phyloP scores from a whole-genome alignment of 371 early-diverging fungal genomes.

The Neoconidiobolus thromboides region DNA sequence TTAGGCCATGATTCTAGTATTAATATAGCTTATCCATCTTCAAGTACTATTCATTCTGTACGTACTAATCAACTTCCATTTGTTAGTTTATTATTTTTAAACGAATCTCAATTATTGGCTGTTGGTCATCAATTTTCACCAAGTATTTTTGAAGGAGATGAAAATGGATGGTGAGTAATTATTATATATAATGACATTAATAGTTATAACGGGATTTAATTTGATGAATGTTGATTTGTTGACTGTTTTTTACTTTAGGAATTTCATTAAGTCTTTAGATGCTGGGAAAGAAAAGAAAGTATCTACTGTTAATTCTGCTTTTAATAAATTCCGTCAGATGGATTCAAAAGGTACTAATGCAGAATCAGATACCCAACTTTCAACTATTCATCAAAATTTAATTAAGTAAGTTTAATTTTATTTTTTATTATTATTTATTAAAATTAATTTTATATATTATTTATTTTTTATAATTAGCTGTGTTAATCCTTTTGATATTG shows the following conservation, averaged over 20 bases:
- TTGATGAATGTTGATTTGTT: too few species aligned
- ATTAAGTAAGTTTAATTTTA: conserved; percentile 40
- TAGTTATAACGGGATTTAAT: neutral
- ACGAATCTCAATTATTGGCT: conserved; percentile 56
- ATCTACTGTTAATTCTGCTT: conserved; percentile 34
- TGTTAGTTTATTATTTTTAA: conserved; percentile 55
- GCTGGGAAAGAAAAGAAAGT: conserved; percentile 31
- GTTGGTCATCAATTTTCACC: conserved; percentile 91
- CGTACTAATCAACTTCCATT: conserved; percentile 52
- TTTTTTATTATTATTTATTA: neutral
- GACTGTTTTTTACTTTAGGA: conserved; percentile 17
- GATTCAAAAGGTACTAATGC: conserved; percentile 49
- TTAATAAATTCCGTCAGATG: conserved; percentile 83
- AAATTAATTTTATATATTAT: neutral
- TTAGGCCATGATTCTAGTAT: conserved; percentile 68
- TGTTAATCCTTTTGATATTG: neutral
- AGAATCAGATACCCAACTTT: conserved; percentile 41
- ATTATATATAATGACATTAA: neutral
- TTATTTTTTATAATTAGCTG: conserved; percentile 1
- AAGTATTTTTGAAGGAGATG: conserved; percentile 41
- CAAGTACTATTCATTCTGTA: conserved; percentile 36
- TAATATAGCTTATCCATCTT: conserved; percentile 44
- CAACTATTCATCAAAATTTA: conserved; percentile 82
- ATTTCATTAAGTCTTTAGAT: conserved; percentile 52
- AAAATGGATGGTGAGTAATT: conserved; percentile 35